Evolutionary conservation across 257 asterid species (phyloP), one percentile per base, ranked within the genome.

Genomic region (Buddleja alternifolia): DNA sequence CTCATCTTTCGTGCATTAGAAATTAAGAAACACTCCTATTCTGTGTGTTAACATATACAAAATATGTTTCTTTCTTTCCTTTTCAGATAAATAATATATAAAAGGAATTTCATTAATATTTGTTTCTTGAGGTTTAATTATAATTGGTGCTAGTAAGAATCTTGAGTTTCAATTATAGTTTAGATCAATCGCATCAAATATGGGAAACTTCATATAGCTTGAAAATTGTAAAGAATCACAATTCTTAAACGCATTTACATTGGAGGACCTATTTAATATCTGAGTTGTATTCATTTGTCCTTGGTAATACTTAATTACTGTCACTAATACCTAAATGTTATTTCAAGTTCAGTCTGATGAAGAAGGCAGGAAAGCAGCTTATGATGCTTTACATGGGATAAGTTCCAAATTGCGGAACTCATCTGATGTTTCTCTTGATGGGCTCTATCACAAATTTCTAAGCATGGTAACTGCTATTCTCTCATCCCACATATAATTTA

Each of bases 301-400:
- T 62, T 62, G 67, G 42, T 48, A 29, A 24, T 36, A n/a, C n/a
- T n/a, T n/a, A 51, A 34, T 41, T 73, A 70, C 44, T 70, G 68
- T 61, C 10, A 52, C 68, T 77, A 48, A 74, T 14, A 41, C 77
- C 16, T 65, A 25, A 21, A 24, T 69, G 7, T 67, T 45, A 17
- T 67, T 52, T 76, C 39, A 61, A 44, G 4, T 81, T 51, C 86
- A 93, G 97, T 87, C 97, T 40, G 67, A 79, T 45, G 97, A 94
- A 77, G 99, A 89, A 75, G 89, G 90, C 63, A 81, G 99, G 82
- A 94, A 94, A 80, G 88, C 83, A 66, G 96, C 99, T 59, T 89
- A 91, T 75, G 93, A 91, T 70, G 82, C 82, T 66, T 83, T 94
- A 65, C 69, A 79, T 61, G 89, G 81, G 74, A 65, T 86, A 75